Evolutionary conservation across 352 stramenopile genomes (phyloP), one percentile per base, ranked within the genome.

Genomic region (Blastocystis sp.): DNA sequence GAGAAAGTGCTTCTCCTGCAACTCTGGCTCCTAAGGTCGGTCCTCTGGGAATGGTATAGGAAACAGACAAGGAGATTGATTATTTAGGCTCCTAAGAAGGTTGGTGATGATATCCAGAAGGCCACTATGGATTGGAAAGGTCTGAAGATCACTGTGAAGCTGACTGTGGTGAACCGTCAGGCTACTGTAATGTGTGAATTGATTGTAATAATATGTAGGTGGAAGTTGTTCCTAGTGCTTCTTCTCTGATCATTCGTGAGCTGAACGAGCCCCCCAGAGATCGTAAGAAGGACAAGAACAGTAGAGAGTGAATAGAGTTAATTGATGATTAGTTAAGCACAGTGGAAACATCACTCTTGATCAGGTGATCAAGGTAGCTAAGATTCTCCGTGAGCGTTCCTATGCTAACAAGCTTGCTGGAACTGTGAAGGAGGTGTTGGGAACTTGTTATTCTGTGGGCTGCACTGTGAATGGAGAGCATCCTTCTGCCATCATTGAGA

Each of bases 81-180:
- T 19, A 19, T 19, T 49, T 67, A 89, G 57, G 98, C 96, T 78
- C 96, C 97, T 88, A 99, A 99, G 94, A 99, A 99, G 92, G 95
- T 99, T 88, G 97, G 97, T 89, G 97, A 99, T 91, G 97, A 99
- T 92, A 99, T 99, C 90, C 96, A 97, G 93, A 98, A 98, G 93
- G 96, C 95, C 88, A 99, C 97, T 85, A 93, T 94, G 92, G 97
- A 99, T 92, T 99, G 97, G 97, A 99, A 99, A 92, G 97, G 97
- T 89, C 92, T 99, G 65, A 98, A 97, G 89, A 96, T 99, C 81
- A 99, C 95, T 78, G 94, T 99, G 87, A 99, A 98, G 94, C 93
- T 99, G 77, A 99, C 95, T 67, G 98, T 99, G 89, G 92, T 98
- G 87, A 99, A 99, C 93, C 95, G 97, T 92, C 93, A 97, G 88